Conservation (phyloP, 169 alveolate species). For the Plasmodium inui region DNA sequence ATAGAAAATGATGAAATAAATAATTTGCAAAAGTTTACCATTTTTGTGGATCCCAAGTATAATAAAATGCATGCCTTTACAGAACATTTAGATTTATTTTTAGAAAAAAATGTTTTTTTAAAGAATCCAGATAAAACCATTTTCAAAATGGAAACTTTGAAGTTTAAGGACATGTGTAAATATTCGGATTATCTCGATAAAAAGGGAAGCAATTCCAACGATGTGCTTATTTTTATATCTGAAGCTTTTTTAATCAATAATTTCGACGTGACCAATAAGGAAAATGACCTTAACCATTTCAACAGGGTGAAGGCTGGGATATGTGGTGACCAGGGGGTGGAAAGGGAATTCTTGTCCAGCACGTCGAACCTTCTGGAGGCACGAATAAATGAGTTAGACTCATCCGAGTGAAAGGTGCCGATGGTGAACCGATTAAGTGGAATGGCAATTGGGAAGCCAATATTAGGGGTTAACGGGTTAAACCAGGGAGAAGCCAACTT, state of each 20-base stretch:
- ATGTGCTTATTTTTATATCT: slow-evolving; percentile 48
- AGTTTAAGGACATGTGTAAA: slow-evolving; percentile 57
- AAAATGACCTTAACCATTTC: slow-evolving; percentile 44
- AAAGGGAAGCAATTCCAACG: slow-evolving; percentile 2
- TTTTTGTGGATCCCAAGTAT: slow-evolving; percentile 33
- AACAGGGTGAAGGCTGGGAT: slow-evolving; percentile 5
- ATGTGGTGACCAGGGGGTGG: slow-evolving; percentile 8
- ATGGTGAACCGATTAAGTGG: background rate
- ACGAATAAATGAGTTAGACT: slow-evolving; percentile 12
- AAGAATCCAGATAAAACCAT: slow-evolving; percentile 40
- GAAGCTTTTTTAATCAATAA: slow-evolving; percentile 39
- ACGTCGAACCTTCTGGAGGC: background rate
- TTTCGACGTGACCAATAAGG: slow-evolving; percentile 27
- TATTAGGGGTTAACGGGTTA: background rate
- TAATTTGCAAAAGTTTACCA: slow-evolving; percentile 29
- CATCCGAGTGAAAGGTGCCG: background rate
- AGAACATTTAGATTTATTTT: slow-evolving; percentile 37
- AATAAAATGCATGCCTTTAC: slow-evolving; percentile 18
- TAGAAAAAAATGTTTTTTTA: slow-evolving; percentile 50
- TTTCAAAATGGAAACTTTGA: slow-evolving; percentile 17
- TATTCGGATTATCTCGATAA: slow-evolving; percentile 1
- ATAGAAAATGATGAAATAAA: slow-evolving; percentile 52
- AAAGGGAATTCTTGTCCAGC: slow-evolving; percentile 13
- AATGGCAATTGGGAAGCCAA: background rate
- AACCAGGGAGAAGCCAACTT: background rate